These are phyloP conservation scores for Angomonas ambiguus DNA, from an alignment of 208 protist genomes.

Conservation along the genomic window DNA sequence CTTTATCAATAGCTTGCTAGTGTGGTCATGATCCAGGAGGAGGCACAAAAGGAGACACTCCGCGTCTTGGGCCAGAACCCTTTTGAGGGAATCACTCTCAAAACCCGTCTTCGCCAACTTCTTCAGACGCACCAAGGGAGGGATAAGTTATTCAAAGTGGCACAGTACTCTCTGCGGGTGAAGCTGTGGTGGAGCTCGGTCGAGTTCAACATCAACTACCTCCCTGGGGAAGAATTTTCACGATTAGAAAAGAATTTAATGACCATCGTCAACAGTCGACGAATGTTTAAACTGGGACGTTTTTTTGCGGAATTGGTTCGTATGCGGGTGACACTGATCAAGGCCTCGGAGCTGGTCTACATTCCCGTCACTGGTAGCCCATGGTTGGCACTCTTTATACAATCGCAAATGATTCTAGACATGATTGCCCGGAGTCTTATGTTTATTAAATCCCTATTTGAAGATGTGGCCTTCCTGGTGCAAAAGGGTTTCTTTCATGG, in stretches of 20 bases:
- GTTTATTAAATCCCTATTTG: slow-evolving; percentile 83
- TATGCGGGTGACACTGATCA: slow-evolving; percentile 84
- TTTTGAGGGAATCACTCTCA: slow-evolving; percentile 82
- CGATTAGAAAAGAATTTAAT: slow-evolving; percentile 80
- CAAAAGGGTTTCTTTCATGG: slow-evolving; percentile 89
- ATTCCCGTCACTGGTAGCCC: slow-evolving; percentile 72
- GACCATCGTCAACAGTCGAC: slow-evolving; percentile 87
- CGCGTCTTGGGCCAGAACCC: slow-evolving; percentile 80
- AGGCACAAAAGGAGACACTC: slow-evolving; percentile 42
- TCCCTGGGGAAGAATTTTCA: slow-evolving; percentile 72
- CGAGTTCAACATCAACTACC: slow-evolving; percentile 70
- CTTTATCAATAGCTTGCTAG: neutral
- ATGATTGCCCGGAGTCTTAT: slow-evolving; percentile 75
- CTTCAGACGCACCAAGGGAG: slow-evolving; percentile 87
- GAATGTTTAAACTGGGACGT: slow-evolving; percentile 82
- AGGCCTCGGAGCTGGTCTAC: slow-evolving; percentile 84
- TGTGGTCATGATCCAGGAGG: slow-evolving; percentile 20
- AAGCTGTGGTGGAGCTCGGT: slow-evolving; percentile 77
- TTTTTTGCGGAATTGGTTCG: slow-evolving; percentile 90
- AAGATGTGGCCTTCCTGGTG: slow-evolving; percentile 82
- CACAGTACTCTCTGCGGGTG: slow-evolving; percentile 83
- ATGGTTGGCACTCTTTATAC: slow-evolving; percentile 84
- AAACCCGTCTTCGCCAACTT: slow-evolving; percentile 82
- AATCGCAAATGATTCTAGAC: slow-evolving; percentile 89
- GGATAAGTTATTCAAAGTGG: slow-evolving; percentile 89